Evolutionary conservation across 306 rosid genomes (phyloP).

Genomic region (Quercus bicolor): DNA sequence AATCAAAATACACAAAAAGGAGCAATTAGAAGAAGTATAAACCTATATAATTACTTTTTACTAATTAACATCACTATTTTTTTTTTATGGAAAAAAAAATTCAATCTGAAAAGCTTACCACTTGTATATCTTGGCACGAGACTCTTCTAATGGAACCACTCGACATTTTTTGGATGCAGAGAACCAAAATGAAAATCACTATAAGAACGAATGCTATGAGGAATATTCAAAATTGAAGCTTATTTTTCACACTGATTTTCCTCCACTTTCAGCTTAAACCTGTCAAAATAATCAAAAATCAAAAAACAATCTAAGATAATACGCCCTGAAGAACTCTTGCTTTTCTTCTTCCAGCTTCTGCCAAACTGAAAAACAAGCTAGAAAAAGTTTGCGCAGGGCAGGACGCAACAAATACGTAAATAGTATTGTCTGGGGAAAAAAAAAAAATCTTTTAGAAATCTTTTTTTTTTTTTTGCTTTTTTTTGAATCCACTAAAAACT

Average conservation of each 20-base stretch:
- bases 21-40: background rate
- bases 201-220: background rate
- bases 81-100: background rate
- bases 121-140: conserved; percentile 76
- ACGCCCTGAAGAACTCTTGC: conserved; percentile 78
- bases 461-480: too few species aligned
- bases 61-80: background rate
- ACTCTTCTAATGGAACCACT: conserved; percentile 72
- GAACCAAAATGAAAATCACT: background rate
- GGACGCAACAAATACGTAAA: background rate
- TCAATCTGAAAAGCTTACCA: conserved; percentile 44
- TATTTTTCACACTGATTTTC: background rate
- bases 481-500: background rate
- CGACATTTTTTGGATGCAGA: conserved; percentile 45
- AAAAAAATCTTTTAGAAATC: background rate
- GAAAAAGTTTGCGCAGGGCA: background rate
- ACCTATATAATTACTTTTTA: background rate
- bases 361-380: conserved; percentile 65
- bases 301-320: conserved; percentile 56
- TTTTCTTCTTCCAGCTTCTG: conserved; percentile 93
- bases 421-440: background rate
- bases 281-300: too few species aligned
- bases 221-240: background rate
- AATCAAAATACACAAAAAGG: background rate
- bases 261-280: conserved; percentile 11